Conservation (phyloP, 2,329 filamentous ascomycete genomes). For the Pseudopithomyces chartarum region DNA sequence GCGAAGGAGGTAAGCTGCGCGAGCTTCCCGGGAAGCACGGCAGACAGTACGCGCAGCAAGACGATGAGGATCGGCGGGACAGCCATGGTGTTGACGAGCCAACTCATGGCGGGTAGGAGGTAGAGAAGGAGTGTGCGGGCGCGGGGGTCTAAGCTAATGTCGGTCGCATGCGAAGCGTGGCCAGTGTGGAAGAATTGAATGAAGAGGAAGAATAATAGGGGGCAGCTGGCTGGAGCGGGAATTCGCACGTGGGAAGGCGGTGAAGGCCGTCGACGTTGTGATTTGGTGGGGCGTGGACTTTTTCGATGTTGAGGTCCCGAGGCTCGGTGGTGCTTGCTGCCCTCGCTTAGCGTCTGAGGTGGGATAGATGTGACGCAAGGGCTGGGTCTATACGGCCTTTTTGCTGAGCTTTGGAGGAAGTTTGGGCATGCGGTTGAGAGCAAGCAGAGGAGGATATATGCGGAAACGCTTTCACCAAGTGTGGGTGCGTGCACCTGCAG, state of each 20-base stretch:
- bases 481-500: slow-evolving; percentile 10
- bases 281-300: slow-evolving; percentile 18
- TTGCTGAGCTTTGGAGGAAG: not conserved
- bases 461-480: not conserved
- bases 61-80: slow-evolving; percentile 31
- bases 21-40: slow-evolving; percentile 33
- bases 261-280: not conserved
- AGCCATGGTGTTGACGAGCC: slow-evolving; percentile 37
- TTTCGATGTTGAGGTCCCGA: slow-evolving; percentile 30
- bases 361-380: slow-evolving; percentile 9
- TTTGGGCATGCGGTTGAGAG: not conserved
- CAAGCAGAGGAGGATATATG: not conserved
- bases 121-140: slow-evolving; percentile 8
- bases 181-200: not conserved
- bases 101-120: slow-evolving; percentile 32
- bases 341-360: slow-evolving; percentile 13
- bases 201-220: not conserved
- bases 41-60: slow-evolving; percentile 33
- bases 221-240: not conserved
- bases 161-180: slow-evolving; percentile 3
- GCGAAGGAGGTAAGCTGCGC: slow-evolving; percentile 60
- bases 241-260: not conserved
- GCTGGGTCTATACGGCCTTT: not conserved
- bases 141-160: slow-evolving; percentile 9
- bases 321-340: slow-evolving; percentile 20